These are phyloP conservation scores for Leccinum pseudoinsigne DNA, from an alignment of 1,284 basidiomycete genomes.

Conservation along the genomic window DNA sequence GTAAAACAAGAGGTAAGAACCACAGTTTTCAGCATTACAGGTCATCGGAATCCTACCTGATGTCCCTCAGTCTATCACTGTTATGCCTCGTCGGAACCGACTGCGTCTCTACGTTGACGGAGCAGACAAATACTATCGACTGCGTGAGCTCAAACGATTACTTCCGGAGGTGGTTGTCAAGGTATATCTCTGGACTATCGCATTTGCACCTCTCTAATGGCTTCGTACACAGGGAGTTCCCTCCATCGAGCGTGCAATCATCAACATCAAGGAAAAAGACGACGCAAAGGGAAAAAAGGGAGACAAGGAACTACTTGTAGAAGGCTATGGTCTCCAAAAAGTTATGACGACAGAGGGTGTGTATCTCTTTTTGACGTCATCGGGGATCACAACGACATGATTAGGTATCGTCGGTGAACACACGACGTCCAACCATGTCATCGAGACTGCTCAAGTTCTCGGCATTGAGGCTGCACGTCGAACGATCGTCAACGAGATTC, in stretches of 20 bases:
- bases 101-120: conserved; percentile 88
- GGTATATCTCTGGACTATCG: conserved; percentile 39
- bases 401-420: conserved; percentile 89
- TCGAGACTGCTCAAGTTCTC: conserved; percentile 92
- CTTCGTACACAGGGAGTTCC: conserved; percentile 65
- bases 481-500: conserved; percentile 97
- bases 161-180: conserved; percentile 89
- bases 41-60: conserved; percentile 2
- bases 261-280: conserved; percentile 88
- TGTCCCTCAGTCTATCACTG: conserved; percentile 60
- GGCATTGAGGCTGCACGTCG: conserved; percentile 96
- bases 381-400: background rate
- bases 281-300: conserved; percentile 76
- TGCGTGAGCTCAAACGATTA: conserved; percentile 83
- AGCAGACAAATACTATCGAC: conserved; percentile 84
- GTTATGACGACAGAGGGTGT: conserved; percentile 97
- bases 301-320: conserved; percentile 87
- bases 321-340: conserved; percentile 96
- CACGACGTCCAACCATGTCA: conserved; percentile 97
- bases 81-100: conserved; percentile 76
- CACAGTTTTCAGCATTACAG: conserved; percentile 7
- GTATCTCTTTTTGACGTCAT: conserved; percentile 15
- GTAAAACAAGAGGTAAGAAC: conserved; percentile 79
- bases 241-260: conserved; percentile 86
- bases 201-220: background rate